A percentile compares a stretch with the other conserved stretches of the same genome.
Conservation (phyloP, 345 rosid species). For the Euphorbia tirucalli region DNA sequence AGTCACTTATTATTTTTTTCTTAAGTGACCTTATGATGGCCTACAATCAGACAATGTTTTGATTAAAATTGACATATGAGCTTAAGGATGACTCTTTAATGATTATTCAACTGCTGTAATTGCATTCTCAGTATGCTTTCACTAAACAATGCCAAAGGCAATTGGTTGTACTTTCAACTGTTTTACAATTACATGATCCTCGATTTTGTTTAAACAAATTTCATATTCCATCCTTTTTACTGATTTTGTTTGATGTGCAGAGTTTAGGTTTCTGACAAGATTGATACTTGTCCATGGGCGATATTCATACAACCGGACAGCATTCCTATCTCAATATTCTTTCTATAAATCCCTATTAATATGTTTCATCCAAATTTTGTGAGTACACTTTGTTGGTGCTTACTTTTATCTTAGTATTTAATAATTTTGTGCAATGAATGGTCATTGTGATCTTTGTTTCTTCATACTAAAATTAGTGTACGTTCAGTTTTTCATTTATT, state of each 20-base stretch:
- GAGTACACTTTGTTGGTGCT: slow-evolving; percentile 35
- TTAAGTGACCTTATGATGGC: not conserved
- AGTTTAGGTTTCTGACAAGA: slow-evolving; percentile 87
- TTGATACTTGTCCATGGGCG: slow-evolving; percentile 94
- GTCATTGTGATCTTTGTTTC: slow-evolving; percentile 2
- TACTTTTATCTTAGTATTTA: not conserved
- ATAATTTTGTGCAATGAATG: not conserved
- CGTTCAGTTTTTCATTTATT: slow-evolving; percentile 87
- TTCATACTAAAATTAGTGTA: slow-evolving; percentile 41
- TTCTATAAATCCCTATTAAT: slow-evolving; percentile 88
- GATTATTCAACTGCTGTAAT: not conserved
- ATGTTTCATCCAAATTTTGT: slow-evolving; percentile 99
- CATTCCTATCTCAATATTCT: slow-evolving; percentile 93
- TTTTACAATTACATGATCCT: not conserved
- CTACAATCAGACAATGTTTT: not conserved
- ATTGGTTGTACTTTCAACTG: not conserved
- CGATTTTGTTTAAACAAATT: not conserved
- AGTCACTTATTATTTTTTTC: too few relatives aligned
- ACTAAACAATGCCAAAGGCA: not conserved
- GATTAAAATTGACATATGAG: not conserved
- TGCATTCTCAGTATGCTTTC: not conserved
- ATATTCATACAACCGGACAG: slow-evolving; percentile 96
- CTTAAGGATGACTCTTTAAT: not conserved
- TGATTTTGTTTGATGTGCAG: slow-evolving; percentile 47
- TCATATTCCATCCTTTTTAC: not conserved